A percentile compares a stretch with the other conserved stretches of the same genome.
Conservation (phyloP, 176 grass and related monocot species). For the Avena sativa region DNA sequence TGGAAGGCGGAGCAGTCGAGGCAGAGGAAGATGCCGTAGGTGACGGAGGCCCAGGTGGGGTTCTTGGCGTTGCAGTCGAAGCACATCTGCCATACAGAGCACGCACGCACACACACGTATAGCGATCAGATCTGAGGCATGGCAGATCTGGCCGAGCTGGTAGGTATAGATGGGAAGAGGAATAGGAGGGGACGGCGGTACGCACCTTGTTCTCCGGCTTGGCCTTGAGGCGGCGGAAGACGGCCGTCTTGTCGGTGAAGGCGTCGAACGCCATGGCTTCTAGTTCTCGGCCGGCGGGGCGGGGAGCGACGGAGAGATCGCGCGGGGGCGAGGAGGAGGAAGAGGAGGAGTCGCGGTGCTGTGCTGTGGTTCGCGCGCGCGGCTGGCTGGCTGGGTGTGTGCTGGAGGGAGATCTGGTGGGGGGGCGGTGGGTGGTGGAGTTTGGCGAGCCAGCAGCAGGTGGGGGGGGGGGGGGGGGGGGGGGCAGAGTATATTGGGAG, state of each 20-base stretch:
- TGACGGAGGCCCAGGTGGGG: constrained; percentile 87
- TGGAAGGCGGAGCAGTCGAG: constrained; percentile 90
- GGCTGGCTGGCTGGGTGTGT: background rate
- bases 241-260: constrained; percentile 72
- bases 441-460: background rate
- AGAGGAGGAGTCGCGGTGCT: background rate
- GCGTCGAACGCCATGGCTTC: constrained; percentile 64
- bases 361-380: background rate
- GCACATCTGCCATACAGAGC: constrained; percentile 58
- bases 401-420: background rate
- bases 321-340: no score
- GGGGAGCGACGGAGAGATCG: background rate
- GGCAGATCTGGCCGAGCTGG: constrained; percentile 5
- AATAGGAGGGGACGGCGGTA: background rate
- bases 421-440: background rate
- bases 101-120: background rate
- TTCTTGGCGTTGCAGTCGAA: constrained; percentile 94
- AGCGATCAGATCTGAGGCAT: constrained; percentile 19
- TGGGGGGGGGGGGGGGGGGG: no score
- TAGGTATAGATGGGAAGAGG: background rate
- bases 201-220: constrained; percentile 74
- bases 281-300: background rate
- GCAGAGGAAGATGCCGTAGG: constrained; percentile 93
- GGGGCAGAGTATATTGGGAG: no score
- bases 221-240: constrained; percentile 83